Evolutionary conservation across 73 alveolate species (phyloP).

Genomic region (Tetrahymena thermophila): DNA sequence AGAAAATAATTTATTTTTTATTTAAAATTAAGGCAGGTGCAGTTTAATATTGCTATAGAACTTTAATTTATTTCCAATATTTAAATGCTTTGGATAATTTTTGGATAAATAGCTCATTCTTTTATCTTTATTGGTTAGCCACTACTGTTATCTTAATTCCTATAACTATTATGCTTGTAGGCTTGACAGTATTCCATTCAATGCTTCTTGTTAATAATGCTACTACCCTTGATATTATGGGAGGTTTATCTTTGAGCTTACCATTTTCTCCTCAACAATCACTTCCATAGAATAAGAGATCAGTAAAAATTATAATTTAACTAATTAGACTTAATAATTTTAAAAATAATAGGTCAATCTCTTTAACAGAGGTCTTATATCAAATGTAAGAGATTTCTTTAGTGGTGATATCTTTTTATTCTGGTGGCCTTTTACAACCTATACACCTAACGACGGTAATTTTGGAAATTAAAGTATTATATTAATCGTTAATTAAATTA

Average conservation of each 20-base stretch:
- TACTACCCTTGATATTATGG: slow-evolving; percentile 35
- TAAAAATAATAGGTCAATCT: slow-evolving; percentile 2
- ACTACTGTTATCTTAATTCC: slow-evolving; percentile 24
- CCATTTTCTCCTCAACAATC: not conserved
- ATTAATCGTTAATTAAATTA: not conserved
- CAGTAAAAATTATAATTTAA: not conserved
- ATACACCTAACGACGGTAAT: slow-evolving; percentile 29
- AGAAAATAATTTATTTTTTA: not conserved
- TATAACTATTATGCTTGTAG: slow-evolving; percentile 11
- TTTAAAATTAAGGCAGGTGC: slow-evolving; percentile 26
- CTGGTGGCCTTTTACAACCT: slow-evolving; percentile 21
- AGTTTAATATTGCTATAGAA: slow-evolving; percentile 14
- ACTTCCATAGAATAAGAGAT: not conserved
- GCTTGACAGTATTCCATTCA: slow-evolving; percentile 15
- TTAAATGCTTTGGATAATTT: slow-evolving; percentile 8
- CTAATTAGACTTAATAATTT: not conserved
- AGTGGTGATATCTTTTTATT: slow-evolving; percentile 14
- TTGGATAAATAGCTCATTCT: not conserved
- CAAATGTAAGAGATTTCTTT: slow-evolving; percentile 34
- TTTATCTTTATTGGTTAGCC: slow-evolving; percentile 18
- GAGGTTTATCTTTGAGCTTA: not conserved
- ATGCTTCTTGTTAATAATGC: slow-evolving; percentile 6
- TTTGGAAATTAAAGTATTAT: not conserved
- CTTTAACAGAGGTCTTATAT: slow-evolving; percentile 33
- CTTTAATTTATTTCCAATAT: slow-evolving; percentile 19